These are phyloP conservation scores for Ascochyta koolunga DNA, from an alignment of 2,329 filamentous ascomycete genomes.

Conservation along the genomic window DNA sequence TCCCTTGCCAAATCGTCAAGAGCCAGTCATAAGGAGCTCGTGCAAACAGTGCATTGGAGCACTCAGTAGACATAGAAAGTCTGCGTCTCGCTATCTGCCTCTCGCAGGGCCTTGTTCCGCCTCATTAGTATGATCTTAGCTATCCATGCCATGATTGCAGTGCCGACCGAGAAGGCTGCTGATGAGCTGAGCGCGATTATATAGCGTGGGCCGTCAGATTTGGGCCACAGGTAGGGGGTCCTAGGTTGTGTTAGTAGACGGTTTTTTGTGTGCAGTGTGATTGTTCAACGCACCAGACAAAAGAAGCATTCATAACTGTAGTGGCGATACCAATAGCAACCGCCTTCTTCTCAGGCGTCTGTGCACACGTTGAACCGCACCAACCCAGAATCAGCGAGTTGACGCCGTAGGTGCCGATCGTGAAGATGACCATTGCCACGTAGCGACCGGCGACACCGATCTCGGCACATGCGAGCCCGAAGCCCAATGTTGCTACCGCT, in stretches of 20 bases:
- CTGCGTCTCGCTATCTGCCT: constrained; percentile 30
- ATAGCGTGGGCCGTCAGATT: constrained; percentile 39
- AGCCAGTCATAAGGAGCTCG: neutral
- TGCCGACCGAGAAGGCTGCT: constrained; percentile 41
- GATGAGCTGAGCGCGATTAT: constrained; percentile 40
- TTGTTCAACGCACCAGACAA: too few relatives aligned
- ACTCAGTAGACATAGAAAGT: constrained; percentile 43
- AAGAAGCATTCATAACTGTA: constrained; percentile 50
- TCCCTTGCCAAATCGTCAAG: neutral
- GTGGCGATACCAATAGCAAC: constrained; percentile 54
- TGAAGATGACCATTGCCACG: constrained; percentile 66
- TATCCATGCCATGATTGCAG: constrained; percentile 38
- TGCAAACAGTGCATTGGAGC: neutral
- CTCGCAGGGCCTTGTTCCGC: constrained; percentile 42
- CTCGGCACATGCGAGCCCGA: constrained; percentile 69
- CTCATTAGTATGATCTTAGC: constrained; percentile 38
- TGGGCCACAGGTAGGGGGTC: constrained; percentile 46
- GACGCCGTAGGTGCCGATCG: constrained; percentile 45
- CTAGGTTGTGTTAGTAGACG: too few relatives aligned
- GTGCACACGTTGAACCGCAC: constrained; percentile 53
- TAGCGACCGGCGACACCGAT: constrained; percentile 66
- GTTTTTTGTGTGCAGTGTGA: too few relatives aligned
- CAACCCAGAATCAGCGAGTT: constrained; percentile 55
- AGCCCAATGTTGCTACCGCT: constrained; percentile 66
- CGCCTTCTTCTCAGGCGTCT: constrained; percentile 55